Conservation (phyloP, 1,284 basidiomycete genomes). For the Microbotryomycetes sp. region DNA sequence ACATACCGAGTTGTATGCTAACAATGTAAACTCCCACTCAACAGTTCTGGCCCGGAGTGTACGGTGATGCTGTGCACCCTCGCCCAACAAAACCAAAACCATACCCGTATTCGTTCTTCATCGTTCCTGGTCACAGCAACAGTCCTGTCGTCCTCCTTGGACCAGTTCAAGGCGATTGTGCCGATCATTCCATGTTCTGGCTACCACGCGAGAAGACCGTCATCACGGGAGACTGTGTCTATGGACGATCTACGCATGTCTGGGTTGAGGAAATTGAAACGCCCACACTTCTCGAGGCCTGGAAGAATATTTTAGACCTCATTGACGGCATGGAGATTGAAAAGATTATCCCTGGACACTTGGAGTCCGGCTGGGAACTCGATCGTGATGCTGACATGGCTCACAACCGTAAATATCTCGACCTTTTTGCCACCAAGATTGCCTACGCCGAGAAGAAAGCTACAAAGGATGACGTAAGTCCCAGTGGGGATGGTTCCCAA, state of each 20-base stretch:
- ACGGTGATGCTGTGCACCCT: slow-evolving; percentile 3
- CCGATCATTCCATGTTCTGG: slow-evolving; percentile 12
- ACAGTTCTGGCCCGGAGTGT: not conserved
- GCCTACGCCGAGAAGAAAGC: slow-evolving; percentile 9
- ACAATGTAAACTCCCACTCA: no score
- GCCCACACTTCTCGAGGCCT: slow-evolving; percentile 4
- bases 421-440: slow-evolving; percentile 11
- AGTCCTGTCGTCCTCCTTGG: slow-evolving; percentile 11
- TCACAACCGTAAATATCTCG: slow-evolving; percentile 12
- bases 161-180: slow-evolving; percentile 6
- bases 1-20: no score
- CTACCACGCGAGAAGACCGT: slow-evolving; percentile 9
- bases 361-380: not conserved
- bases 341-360: slow-evolving; percentile 8
- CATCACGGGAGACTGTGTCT: slow-evolving; percentile 13
- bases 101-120: slow-evolving; percentile 7
- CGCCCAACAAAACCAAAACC: slow-evolving; percentile 2
- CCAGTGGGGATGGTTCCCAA: not conserved
- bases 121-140: slow-evolving; percentile 4
- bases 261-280: slow-evolving; percentile 16
- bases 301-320: slow-evolving; percentile 4
- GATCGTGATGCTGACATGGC: slow-evolving; percentile 6
- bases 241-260: not conserved
- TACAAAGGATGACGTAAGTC: not conserved
- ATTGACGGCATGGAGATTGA: slow-evolving; percentile 8